Conservation (phyloP, 2,329 filamentous ascomycete species). For the Diplocarpon mali region DNA sequence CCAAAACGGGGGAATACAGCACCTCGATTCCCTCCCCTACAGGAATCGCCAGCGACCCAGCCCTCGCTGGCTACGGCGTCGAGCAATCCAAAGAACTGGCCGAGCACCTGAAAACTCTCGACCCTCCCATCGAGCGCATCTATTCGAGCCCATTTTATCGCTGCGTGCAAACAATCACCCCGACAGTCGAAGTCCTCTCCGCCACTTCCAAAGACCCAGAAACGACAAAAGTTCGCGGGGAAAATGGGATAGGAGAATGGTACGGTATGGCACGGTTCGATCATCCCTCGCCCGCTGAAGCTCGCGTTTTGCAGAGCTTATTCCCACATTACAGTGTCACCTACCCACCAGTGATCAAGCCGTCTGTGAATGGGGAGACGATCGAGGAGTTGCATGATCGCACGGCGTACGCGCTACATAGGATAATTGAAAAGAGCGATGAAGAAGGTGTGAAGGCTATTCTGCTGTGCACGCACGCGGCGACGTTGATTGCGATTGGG, state of each 20-base stretch:
- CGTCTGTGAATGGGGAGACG: constrained; percentile 66
- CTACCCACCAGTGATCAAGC: constrained; percentile 54
- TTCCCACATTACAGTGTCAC: constrained; percentile 51
- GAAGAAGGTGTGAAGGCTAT: constrained; percentile 57
- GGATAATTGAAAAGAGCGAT: constrained; percentile 65
- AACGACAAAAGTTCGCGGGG: constrained; percentile 38
- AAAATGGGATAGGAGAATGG: constrained; percentile 67
- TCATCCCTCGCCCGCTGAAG: constrained; percentile 66
- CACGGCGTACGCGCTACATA: constrained; percentile 56
- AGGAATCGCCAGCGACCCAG: constrained; percentile 76
- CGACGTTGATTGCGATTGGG: constrained; percentile 77
- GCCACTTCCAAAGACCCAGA: constrained; percentile 11
- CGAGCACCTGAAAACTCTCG: constrained; percentile 39
- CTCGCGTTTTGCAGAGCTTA: constrained; percentile 48
- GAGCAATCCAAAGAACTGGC: constrained; percentile 72
- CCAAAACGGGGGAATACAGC: constrained; percentile 66
- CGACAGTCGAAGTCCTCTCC: constrained; percentile 44
- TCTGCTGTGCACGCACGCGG: constrained; percentile 81
- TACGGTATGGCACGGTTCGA: constrained; percentile 79
- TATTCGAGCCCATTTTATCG: constrained; percentile 84
- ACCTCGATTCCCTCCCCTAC: constrained; percentile 69
- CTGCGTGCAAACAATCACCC: constrained; percentile 73
- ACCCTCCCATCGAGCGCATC: constrained; percentile 56
- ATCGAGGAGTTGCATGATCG: constrained; percentile 72
- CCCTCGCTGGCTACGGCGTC: constrained; percentile 77